These are phyloP conservation scores for Populus simonii DNA, from an alignment of 345 rosid species.

Conservation along the genomic window DNA sequence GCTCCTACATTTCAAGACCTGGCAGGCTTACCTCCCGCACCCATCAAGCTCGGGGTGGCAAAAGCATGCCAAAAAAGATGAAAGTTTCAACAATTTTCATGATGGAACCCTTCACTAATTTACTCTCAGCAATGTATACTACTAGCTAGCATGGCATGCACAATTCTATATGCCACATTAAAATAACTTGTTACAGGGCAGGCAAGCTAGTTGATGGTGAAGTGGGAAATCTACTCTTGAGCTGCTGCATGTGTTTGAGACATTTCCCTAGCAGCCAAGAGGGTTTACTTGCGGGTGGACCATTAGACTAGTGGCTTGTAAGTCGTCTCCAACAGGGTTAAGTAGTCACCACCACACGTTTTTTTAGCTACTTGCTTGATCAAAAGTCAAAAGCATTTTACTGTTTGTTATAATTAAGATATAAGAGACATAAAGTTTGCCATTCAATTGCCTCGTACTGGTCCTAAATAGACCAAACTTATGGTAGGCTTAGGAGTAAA, in stretches of 20 bases:
- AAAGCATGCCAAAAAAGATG: slow-evolving; percentile 4
- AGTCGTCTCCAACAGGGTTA: neutral
- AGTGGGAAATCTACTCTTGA: neutral
- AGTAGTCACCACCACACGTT: neutral
- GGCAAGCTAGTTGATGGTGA: neutral
- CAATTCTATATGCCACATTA: neutral
- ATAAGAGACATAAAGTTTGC: no score
- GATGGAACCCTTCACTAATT: neutral
- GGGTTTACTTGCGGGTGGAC: slow-evolving; percentile 5
- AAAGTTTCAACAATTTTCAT: neutral
- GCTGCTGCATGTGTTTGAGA: neutral
- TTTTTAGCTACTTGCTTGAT: neutral
- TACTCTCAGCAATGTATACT: neutral
- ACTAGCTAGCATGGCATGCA: neutral
- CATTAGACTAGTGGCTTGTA: neutral
- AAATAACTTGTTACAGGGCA: neutral
- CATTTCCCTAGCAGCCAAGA: neutral
- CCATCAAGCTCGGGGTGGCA: slow-evolving; percentile 1
- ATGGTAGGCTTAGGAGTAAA: neutral
- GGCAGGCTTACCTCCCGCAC: slow-evolving; percentile 14
- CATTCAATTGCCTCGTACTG: neutral
- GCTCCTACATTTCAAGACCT: neutral
- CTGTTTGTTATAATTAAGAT: neutral
- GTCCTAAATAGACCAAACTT: neutral
- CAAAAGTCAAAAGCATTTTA: neutral